Conservation (phyloP, 192 early-diverging fungal genomes). For the Backusella australiensis region DNA sequence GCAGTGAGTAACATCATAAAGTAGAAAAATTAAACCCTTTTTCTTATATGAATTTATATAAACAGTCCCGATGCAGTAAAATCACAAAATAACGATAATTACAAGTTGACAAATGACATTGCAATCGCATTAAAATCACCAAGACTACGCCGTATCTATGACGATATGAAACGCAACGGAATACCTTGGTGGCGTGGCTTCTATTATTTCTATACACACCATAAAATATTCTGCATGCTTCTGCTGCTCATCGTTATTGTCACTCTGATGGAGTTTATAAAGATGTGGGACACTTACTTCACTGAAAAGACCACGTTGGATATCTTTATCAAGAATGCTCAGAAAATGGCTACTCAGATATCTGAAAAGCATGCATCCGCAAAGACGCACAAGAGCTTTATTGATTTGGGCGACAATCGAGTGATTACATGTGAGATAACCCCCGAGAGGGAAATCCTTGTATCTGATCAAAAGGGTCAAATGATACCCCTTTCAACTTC, state of each 20-base stretch:
- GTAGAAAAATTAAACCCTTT: background rate
- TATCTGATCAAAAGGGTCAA: background rate
- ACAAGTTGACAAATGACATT: background rate
- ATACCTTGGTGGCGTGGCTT: background rate
- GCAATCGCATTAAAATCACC: background rate
- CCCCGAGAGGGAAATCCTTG: background rate
- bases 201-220: background rate
- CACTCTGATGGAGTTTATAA: background rate
- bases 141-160: background rate
- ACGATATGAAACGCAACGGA: background rate
- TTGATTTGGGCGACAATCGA: background rate
- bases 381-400: slow-evolving; percentile 2
- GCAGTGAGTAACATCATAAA: background rate
- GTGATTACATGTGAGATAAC: slow-evolving; percentile 8
- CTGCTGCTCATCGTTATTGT: background rate
- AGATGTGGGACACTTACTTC: background rate
- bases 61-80: background rate
- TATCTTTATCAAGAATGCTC: background rate
- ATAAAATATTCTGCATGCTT: background rate
- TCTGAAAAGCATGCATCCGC: slow-evolving; percentile 3
- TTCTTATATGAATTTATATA: background rate
- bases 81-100: background rate
- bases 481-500: background rate
- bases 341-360: background rate
- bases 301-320: background rate